Evolutionary conservation across 2,329 filamentous ascomycete species (phyloP), one percentile per base, ranked within the genome.

Genomic region (Apiospora rasikravindrae): DNA sequence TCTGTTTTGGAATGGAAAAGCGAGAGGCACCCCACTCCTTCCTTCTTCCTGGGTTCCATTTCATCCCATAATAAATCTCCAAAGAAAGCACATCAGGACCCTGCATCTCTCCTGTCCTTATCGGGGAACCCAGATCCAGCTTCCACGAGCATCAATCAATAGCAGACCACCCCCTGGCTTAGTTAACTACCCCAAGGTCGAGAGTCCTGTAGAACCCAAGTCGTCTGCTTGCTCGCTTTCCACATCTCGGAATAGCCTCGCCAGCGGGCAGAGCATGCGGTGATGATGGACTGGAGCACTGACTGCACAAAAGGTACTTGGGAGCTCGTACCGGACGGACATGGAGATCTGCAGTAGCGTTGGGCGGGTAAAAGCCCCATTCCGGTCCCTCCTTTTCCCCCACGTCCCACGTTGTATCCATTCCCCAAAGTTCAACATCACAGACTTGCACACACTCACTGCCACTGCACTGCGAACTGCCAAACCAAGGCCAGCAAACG

Each of bases 331-430:
- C 33, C 19, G 40, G 8, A 10, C 40, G 7, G 57, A 64, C 29
- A 61, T 64, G 57, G 57, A 40, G 57, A 64, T 64, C 57, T 64
- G 57, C 57, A 64, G 57, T 64, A 64, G 57, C 57, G 57, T 24
- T 64, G 57, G 57, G 57, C 57, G 57, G 57, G 57, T 64, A 64
- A 64, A 64, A 64, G 57, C 57, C 57, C 57, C 57, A 64, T 64
- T 29, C 22, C 11, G 57, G 19, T 14, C 19, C 57, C 22, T 14
- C 19, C n/a, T 64, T 64, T 40, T 24, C 57, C 57, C 57, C 57
- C 57, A 64, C 57, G 57, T 64, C 57, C 57, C 53, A 61, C 53
- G 53, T 61, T 61, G 53, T 61, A 61, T 61, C 26, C 53, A 61
- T 33, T 61, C 53, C 57, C 33, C 57, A 64, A 64, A 64, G 57